Evolutionary conservation across 2,329 filamentous ascomycete genomes (phyloP).

Genomic region (Verticillium albo-atrum): DNA sequence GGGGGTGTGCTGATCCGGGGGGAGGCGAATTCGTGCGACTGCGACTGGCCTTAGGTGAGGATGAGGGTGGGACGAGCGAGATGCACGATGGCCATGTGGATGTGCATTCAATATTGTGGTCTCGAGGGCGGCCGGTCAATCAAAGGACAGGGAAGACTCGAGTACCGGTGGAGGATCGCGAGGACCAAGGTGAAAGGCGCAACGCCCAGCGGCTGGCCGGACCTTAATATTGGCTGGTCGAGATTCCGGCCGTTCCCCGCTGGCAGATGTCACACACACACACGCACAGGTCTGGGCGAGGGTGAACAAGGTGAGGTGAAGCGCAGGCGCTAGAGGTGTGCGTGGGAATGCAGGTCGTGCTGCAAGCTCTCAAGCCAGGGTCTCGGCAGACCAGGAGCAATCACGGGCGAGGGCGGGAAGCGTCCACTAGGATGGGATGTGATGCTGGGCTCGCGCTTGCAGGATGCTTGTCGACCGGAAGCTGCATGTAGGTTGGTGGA

Average conservation of each 20-base stretch:
- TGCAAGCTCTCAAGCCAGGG: not conserved
- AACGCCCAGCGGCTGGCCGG: constrained; percentile 38
- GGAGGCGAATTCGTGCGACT: constrained; percentile 38
- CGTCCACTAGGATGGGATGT: not conserved
- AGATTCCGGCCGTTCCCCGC: constrained; percentile 29
- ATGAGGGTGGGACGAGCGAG: constrained; percentile 10
- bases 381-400: not conserved
- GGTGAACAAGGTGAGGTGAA: constrained; percentile 11
- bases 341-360: constrained; percentile 4
- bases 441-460: not conserved
- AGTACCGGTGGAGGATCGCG: constrained; percentile 9
- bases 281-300: not conserved
- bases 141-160: constrained; percentile 16
- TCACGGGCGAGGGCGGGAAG: not conserved
- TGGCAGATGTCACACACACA: constrained; percentile 28
- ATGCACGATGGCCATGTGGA: constrained; percentile 25
- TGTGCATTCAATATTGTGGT: constrained; percentile 5
- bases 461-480: not conserved
- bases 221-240: constrained; percentile 50
- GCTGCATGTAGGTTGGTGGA: not conserved
- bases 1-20: constrained; percentile 69
- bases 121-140: constrained; percentile 9
- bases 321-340: constrained; percentile 21
- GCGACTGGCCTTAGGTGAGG: not conserved
- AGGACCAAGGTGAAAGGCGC: constrained; percentile 17